Percentiles rank a stretch among this genome's conserved stretches.
Conservation (phyloP, 1,284 basidiomycete genomes). For the Pisolithus thermaeus region DNA sequence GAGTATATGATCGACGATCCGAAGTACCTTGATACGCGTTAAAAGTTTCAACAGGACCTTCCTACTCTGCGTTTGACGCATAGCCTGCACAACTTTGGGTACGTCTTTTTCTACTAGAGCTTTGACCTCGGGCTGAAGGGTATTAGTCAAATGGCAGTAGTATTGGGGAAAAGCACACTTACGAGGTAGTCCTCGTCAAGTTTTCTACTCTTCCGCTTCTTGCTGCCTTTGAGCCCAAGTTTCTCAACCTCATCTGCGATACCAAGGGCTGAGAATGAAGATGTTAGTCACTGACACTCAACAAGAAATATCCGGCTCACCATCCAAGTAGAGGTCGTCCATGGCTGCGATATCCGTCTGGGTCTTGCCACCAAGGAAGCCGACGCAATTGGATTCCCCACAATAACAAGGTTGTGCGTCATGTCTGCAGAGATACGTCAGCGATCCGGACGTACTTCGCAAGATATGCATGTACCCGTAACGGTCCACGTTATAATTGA, state of each 20-base stretch:
- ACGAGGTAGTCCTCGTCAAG: slow-evolving; percentile 93
- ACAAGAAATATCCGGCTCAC: slow-evolving; percentile 36
- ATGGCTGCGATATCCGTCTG: slow-evolving; percentile 94
- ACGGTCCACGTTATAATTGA: slow-evolving; percentile 99
- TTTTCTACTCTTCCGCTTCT: slow-evolving; percentile 88
- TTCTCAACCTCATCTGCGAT: slow-evolving; percentile 88
- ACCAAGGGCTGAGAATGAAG: slow-evolving; percentile 68
- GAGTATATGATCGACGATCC: background rate
- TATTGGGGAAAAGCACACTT: slow-evolving; percentile 14
- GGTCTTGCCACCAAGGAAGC: slow-evolving; percentile 96
- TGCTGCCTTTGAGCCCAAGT: slow-evolving; percentile 78
- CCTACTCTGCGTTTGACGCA: slow-evolving; percentile 84
- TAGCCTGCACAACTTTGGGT: slow-evolving; percentile 86
- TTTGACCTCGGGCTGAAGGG: slow-evolving; percentile 58
- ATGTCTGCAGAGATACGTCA: slow-evolving; percentile 49
- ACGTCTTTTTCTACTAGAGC: slow-evolving; percentile 77
- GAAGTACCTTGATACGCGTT: slow-evolving; percentile 73
- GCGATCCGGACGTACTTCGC: background rate
- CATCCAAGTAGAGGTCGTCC: slow-evolving; percentile 94
- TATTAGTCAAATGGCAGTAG: background rate
- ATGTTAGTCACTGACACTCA: background rate
- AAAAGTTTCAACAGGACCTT: slow-evolving; percentile 83
- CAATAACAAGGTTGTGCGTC: slow-evolving; percentile 96
- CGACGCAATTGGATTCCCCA: slow-evolving; percentile 94
- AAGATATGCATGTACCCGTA: slow-evolving; percentile 72